A percentile compares a stretch with the other conserved stretches of the same genome.
phyloP scores from a whole-genome alignment of 495 filamentous ascomycete genomes.

The Tuber microsphaerosporum region DNA sequence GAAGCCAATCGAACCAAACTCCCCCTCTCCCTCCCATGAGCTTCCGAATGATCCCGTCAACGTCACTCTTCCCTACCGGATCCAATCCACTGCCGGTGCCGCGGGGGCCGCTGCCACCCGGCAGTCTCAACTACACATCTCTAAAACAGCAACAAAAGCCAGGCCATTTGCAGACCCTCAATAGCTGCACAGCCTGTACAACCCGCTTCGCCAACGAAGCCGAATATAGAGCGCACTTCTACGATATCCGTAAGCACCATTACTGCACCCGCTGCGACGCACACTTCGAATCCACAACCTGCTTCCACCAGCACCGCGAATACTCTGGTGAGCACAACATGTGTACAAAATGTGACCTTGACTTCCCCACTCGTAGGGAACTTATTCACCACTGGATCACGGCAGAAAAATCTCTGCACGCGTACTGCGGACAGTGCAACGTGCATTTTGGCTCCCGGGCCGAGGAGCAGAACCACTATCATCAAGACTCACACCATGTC shows the following conservation, averaged over 20 bases:
- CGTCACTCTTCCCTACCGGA: slow-evolving; percentile 19
- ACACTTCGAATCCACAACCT: slow-evolving; percentile 16
- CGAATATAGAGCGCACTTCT: slow-evolving; percentile 16
- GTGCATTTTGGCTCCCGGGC: slow-evolving; percentile 10
- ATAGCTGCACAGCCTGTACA: slow-evolving; percentile 20
- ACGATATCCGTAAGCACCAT: slow-evolving; percentile 10
- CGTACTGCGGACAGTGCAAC: slow-evolving; percentile 26
- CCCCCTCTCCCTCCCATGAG: slow-evolving; percentile 19
- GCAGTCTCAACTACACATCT: slow-evolving; percentile 9
- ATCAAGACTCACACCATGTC: slow-evolving; percentile 14
- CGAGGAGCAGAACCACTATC: slow-evolving; percentile 22
- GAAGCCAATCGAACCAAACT: slow-evolving; percentile 8
- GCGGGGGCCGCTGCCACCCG: slow-evolving; percentile 18
- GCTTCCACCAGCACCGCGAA: slow-evolving; percentile 14
- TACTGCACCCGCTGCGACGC: slow-evolving; percentile 31
- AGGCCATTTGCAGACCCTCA: slow-evolving; percentile 16
- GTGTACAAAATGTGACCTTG: slow-evolving; percentile 17
- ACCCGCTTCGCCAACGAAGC: slow-evolving; percentile 16
- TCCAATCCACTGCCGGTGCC: slow-evolving; percentile 9
- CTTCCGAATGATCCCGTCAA: slow-evolving; percentile 16
- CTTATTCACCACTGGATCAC: slow-evolving; percentile 21
- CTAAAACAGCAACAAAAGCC: slow-evolving; percentile 17
- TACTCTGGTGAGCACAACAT: slow-evolving; percentile 21
- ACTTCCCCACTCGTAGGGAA: slow-evolving; percentile 21
- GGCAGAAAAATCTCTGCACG: slow-evolving; percentile 9